Base-by-base conservation (phyloP, 352 stramenopile species). In the Phytophthora citricola region DNA sequence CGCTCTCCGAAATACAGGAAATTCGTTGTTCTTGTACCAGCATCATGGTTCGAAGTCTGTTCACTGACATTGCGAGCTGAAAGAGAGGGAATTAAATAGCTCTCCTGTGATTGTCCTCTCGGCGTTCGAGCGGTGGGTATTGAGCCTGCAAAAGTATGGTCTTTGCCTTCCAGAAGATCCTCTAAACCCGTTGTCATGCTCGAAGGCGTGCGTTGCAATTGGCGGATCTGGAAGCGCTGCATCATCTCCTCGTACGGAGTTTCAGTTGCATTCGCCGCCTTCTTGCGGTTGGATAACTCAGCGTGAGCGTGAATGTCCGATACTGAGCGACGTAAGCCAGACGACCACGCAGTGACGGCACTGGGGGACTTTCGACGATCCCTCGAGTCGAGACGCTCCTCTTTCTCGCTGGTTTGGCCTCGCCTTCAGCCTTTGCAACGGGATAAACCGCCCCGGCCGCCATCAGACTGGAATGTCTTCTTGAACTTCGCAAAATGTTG, bases 231-330 rank as follows among this genome's bases (percentile, higher is more conserved):
- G 59, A 87, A 87, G 3, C 78, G 75, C 20, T 58, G 53, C 69
- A 87, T 79, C 75, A 87, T 84, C 55, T 87, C 75, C 1, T 73
- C 64, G 59, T 87, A 84, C 5, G 58, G 65, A 3, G 65, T 57
- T 29, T 73, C 65, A 5, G 26, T 68, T 45, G 58, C 24, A 1
- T 32, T 22, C 9, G 32, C 39, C 3, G 44, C 5, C 11, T 12
- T 38, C 10, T 17, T 5, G 14, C 39, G 34, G 20, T 58, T 58
- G 8, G 15, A 8, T 4, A 44, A 27, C 0, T 70, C 62, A 15
- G 22, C 15, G 4, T 58, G 52, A 0, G 43, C 53, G 6, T 48
- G 61, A 14, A 69, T 69, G 38, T 70, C 62, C 12, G 62, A 70
- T 26, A 65, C 62, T 0, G 55, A 70, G 2, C 61, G 62, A 26